Evolutionary conservation across 352 stramenopile species (phyloP).

Genomic region (Globisporangium takayamanum): DNA sequence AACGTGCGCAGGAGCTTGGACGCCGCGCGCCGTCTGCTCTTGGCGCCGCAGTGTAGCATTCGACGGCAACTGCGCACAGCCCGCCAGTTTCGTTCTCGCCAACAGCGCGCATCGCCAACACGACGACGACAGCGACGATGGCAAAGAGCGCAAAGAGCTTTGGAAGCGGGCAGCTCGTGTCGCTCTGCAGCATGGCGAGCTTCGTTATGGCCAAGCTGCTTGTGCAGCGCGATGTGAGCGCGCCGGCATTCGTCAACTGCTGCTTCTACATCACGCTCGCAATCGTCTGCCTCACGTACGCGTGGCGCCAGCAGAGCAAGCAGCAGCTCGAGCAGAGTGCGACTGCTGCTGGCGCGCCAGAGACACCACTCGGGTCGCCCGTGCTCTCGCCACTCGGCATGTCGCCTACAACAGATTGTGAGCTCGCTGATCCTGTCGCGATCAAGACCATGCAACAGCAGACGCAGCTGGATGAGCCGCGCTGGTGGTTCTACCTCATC

Average conservation of each 20-base stretch:
- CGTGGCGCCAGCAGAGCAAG: constrained; percentile 7
- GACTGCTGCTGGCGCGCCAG: neutral
- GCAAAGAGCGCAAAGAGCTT: constrained; percentile 17
- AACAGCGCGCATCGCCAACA: neutral
- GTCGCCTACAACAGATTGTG: neutral
- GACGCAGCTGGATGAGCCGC: neutral
- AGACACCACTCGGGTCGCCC: constrained; percentile 5
- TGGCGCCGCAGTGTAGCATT: too few species aligned
- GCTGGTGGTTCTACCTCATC: constrained; percentile 37
- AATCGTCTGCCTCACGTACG: constrained; percentile 10
- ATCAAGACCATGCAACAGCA: neutral
- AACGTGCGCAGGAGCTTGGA: too few species aligned
- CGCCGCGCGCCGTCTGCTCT: too few species aligned
- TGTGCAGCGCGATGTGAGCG: constrained; percentile 15
- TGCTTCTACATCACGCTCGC: constrained; percentile 32
- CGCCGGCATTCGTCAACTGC: constrained; percentile 31
- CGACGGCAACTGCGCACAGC: too few species aligned
- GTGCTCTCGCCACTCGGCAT: constrained; percentile 2
- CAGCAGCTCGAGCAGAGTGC: neutral
- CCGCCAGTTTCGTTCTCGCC: too few species aligned
- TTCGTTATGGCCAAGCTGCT: constrained; percentile 37
- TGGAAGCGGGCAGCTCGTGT: constrained; percentile 34
- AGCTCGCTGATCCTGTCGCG: neutral
- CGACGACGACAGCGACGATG: neutral
- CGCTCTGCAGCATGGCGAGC: constrained; percentile 30